A percentile compares a stretch with the other conserved stretches of the same genome.
Evolutionary conservation across 768 basidiomycete species (phyloP).

Genomic region (Russula lepida): DNA sequence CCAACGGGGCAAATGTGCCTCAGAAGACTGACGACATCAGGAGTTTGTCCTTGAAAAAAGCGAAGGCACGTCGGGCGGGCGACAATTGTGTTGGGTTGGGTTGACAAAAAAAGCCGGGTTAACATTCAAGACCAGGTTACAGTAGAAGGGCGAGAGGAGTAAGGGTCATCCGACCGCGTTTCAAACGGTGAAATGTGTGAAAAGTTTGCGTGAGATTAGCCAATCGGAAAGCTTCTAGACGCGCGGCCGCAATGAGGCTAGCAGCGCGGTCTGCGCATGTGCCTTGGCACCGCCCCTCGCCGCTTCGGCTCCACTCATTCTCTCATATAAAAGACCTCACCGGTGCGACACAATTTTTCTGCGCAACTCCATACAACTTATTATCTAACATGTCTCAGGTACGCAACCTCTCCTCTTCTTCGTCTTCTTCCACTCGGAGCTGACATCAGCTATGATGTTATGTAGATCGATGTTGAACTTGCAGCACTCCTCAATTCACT

Average conservation of each 20-base stretch:
- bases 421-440: background rate
- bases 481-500: slow-evolving; percentile 5
- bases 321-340: slow-evolving; percentile 6
- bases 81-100: no score
- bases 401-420: background rate
- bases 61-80: no score
- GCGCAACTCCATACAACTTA: background rate
- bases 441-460: background rate
- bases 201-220: background rate
- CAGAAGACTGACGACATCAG: no score
- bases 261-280: slow-evolving; percentile 6
- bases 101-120: no score
- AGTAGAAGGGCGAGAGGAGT: no score
- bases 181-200: no score
- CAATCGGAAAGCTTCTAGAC: background rate
- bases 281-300: background rate
- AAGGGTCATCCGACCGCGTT: no score
- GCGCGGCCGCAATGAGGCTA: slow-evolving; percentile 3
- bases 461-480: slow-evolving; percentile 15
- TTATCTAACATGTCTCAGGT: slow-evolving; percentile 11
- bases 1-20: no score
- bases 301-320: background rate
- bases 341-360: no score
- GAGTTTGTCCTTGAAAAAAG: no score
- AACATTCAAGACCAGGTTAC: no score